Percentiles rank a stretch among this genome's conserved stretches.
phyloP scores from a whole-genome alignment of 2,329 filamentous ascomycete species.

The Aplosporella prunicola region DNA sequence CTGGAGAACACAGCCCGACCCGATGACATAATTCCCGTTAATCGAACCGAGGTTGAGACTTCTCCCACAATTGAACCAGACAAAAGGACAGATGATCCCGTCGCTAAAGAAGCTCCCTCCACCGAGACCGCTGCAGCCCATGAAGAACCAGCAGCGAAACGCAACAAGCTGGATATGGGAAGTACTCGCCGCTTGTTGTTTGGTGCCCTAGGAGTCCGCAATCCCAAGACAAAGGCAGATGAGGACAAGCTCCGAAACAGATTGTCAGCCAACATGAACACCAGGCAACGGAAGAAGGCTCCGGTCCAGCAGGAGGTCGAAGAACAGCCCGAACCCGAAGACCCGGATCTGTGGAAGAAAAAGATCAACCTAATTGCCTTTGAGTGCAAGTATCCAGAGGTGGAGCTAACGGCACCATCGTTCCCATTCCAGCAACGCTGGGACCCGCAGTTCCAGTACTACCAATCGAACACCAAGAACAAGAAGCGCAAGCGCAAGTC shows the following conservation, averaged over 20 bases:
- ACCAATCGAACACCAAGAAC: constrained; percentile 43
- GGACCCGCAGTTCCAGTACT: constrained; percentile 62
- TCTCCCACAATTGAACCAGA: no score
- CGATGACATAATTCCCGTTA: no score
- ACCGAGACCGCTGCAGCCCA: no score
- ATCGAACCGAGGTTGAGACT: no score
- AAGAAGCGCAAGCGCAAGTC: constrained; percentile 47
- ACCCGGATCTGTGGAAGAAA: constrained; percentile 59
- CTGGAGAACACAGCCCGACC: no score
- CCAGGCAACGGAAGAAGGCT: constrained; percentile 15
- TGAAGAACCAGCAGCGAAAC: constrained; percentile 13
- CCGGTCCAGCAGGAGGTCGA: constrained; percentile 12
- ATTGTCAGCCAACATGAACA: constrained; percentile 29
- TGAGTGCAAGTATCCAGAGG: constrained; percentile 60
- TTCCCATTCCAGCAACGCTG: constrained; percentile 87
- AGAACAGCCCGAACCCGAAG: constrained; percentile 25
- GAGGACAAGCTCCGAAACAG: constrained; percentile 53
- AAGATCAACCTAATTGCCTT: constrained; percentile 70
- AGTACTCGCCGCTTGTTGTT: constrained; percentile 62
- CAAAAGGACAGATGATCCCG: no score
- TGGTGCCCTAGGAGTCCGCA: constrained; percentile 59
- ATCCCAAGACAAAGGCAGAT: constrained; percentile 59
- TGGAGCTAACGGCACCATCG: constrained; percentile 59
- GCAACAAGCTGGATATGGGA: constrained; percentile 45
- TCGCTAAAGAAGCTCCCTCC: no score